phyloP scores from a whole-genome alignment of 768 basidiomycete species.

The Boletus reticulatus region DNA sequence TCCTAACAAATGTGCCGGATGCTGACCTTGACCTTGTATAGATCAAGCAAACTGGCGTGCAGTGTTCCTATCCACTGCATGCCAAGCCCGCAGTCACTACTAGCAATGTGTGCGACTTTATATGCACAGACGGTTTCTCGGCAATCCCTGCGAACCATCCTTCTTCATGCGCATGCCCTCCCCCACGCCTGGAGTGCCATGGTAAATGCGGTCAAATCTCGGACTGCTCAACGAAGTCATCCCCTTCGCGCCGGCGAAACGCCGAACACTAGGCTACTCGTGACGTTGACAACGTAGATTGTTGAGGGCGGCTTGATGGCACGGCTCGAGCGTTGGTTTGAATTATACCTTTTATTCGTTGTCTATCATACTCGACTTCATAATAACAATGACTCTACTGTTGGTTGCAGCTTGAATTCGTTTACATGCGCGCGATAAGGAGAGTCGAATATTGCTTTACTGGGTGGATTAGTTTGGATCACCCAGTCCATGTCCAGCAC shows the following conservation, averaged over 20 bases:
- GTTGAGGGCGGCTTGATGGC: too few relatives aligned
- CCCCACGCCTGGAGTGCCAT: conserved; percentile 24
- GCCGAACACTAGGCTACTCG: conserved; percentile 14
- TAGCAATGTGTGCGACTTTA: conserved; percentile 27
- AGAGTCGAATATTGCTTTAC: too few relatives aligned
- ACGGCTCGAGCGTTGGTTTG: too few relatives aligned
- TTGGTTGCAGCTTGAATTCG: too few relatives aligned
- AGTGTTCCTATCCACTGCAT: conserved; percentile 36
- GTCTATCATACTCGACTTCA: background rate
- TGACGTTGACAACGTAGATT: too few relatives aligned
- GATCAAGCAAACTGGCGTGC: conserved; percentile 22
- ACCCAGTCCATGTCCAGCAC: too few relatives aligned
- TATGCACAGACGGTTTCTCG: conserved; percentile 28
- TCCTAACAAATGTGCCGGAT: background rate
- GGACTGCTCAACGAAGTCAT: conserved; percentile 16
- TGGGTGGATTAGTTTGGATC: too few relatives aligned
- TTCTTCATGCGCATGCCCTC: conserved; percentile 28
- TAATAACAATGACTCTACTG: background rate
- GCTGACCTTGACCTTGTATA: conserved; percentile 1
- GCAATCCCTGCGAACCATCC: conserved; percentile 17
- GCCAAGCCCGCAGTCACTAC: conserved; percentile 14
- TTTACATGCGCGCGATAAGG: too few relatives aligned
- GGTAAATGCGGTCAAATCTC: conserved; percentile 28
- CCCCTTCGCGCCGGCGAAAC: conserved; percentile 17
- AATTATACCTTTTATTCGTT: too few relatives aligned